Evolutionary conservation across 2,329 filamentous ascomycete species (phyloP), one percentile per base, ranked within the genome.

Genomic region (Cladophialophora carrionii): DNA sequence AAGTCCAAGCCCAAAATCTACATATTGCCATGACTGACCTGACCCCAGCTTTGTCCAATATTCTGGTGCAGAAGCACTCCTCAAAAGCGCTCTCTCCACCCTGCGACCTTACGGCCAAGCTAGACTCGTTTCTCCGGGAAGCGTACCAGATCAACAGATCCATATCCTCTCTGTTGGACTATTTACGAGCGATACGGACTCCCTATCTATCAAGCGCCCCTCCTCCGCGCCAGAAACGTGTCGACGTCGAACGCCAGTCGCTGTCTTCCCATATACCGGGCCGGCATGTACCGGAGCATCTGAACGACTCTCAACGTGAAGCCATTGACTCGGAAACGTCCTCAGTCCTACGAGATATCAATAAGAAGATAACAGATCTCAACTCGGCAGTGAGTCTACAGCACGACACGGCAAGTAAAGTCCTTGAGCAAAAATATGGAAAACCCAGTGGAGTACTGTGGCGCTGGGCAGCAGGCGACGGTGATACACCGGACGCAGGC

Each of bases 71-170:
- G 48, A 61, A 58, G 29, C 66, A 71, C 63, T 70, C 66, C 7
- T 60, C 66, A 5, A 65, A 64, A 20, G 52, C 64, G 20, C 26
- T 60, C 8, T 26, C 48, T 20, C 53, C 41, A 32, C 43, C 26
- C 31, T 12, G 31, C 51, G 61, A 63, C n/a, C 63, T 65, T 2
- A 54, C 73, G 31, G 71, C 76, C 63, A 75, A 74, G 2, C 84
- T 95, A 57, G 91, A 97, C 76, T 90, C 90, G 73, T 99, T 98
- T 75, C 82, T 98, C 37, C 92, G 94, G 75, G 94, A 98, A 79
- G 95, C 95, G 60, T 95, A 96, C 79, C 87, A 90, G 75, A 97
- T 98, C 77, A 95, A 96, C 75, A 85, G 88, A 7, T 92, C 96
- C 75, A 96, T 98, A 67, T 80, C 85, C 67, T 91, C 89, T 57